A percentile compares a stretch with the other conserved stretches of the same genome.
Evolutionary conservation across 1,284 basidiomycete species (phyloP).

Genomic region (Ganoderma multipileum): DNA sequence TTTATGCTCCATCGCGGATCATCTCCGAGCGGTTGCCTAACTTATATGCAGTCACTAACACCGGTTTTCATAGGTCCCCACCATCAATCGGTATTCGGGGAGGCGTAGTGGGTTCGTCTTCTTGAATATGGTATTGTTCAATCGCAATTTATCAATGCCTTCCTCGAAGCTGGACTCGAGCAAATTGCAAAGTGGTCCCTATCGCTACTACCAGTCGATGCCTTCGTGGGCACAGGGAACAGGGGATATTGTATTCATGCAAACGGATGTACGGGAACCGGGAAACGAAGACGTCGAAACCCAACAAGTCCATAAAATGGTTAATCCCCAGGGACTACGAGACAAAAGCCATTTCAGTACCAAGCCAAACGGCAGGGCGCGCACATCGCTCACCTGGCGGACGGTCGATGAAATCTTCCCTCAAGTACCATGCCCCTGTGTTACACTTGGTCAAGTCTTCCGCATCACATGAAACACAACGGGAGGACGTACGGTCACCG

Average conservation of each 20-base stretch:
- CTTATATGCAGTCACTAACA: too few relatives aligned
- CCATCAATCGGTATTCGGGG: too few relatives aligned
- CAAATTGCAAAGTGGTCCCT: too few relatives aligned
- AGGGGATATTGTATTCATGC: not conserved
- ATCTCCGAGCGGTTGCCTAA: too few relatives aligned
- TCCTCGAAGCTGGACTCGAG: too few relatives aligned
- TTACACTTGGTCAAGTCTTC: not conserved
- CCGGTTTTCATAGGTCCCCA: too few relatives aligned
- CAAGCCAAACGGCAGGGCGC: not conserved
- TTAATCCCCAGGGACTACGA: not conserved
- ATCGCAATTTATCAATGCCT: too few relatives aligned
- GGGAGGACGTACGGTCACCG: conserved; percentile 52
- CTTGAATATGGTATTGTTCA: too few relatives aligned
- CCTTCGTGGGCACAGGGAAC: too few relatives aligned
- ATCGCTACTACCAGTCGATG: too few relatives aligned
- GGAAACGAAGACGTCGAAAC: not conserved
- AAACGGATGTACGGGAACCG: not conserved
- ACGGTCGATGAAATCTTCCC: conserved; percentile 44
- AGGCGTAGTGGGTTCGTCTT: too few relatives aligned
- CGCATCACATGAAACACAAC: not conserved
- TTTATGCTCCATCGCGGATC: too few relatives aligned
- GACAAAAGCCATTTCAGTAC: not conserved
- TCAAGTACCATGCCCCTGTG: conserved; percentile 57
- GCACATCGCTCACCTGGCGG: conserved; percentile 25
- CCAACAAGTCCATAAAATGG: not conserved